Percentiles rank a stretch among this genome's conserved stretches.
phyloP scores from a whole-genome alignment of 2,329 filamentous ascomycete species.

The Cladophialophora exuberans region DNA sequence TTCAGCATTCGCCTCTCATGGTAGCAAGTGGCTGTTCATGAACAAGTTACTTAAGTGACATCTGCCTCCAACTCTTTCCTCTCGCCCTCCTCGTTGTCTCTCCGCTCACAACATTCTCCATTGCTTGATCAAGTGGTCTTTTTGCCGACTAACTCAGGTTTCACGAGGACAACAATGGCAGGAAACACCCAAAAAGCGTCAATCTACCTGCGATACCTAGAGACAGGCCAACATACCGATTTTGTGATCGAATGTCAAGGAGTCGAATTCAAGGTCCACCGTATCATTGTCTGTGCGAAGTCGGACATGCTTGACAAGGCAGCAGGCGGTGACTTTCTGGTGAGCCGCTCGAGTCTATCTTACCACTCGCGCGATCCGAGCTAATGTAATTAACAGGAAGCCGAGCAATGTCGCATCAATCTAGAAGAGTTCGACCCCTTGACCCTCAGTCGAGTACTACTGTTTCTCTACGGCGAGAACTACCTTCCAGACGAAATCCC shows the following conservation, averaged over 20 bases:
- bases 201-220: background rate
- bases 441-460: constrained; percentile 10
- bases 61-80: too few species aligned
- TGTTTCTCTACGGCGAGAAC: constrained; percentile 12
- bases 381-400: constrained; percentile 9
- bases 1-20: too few species aligned
- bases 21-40: too few species aligned
- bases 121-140: too few species aligned
- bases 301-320: constrained; percentile 31
- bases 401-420: constrained; percentile 3
- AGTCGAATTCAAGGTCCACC: constrained; percentile 34
- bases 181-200: too few species aligned
- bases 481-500: background rate
- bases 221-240: constrained; percentile 9
- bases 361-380: background rate
- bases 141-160: too few species aligned
- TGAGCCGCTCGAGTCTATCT: constrained; percentile 10
- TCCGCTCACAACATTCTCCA: too few species aligned
- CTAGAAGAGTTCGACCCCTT: constrained; percentile 8
- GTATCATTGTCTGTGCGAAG: constrained; percentile 32
- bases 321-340: constrained; percentile 35
- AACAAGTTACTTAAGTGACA: too few species aligned
- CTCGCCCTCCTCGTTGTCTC: too few species aligned
- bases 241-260: constrained; percentile 28
- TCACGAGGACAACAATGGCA: too few species aligned